A percentile compares a stretch with the other conserved stretches of the same genome.
Conservation (phyloP, 139 green algal genomes). For the Nannochloris sp. region DNA sequence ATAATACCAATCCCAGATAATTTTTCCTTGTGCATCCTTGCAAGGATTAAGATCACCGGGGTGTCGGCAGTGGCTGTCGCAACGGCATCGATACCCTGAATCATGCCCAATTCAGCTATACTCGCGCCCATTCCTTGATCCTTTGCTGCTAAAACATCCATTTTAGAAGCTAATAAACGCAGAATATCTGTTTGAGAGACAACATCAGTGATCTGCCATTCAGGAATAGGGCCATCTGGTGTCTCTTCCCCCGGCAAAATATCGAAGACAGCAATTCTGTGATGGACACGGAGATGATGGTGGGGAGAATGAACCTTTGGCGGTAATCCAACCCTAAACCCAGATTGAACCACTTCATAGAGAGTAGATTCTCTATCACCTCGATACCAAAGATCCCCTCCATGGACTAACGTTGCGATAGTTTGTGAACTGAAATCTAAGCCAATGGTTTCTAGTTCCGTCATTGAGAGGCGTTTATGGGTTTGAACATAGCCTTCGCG, state of each 20-base stretch:
- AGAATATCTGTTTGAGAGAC: background rate
- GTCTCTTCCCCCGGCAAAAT: slow-evolving; percentile 29
- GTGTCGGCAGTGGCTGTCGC: slow-evolving; percentile 4
- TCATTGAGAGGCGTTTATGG: slow-evolving; percentile 23
- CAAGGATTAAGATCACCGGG: slow-evolving; percentile 12
- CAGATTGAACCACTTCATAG: slow-evolving; percentile 16
- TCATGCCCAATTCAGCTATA: slow-evolving; percentile 12
- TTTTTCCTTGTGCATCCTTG: slow-evolving; percentile 8
- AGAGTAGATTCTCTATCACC: slow-evolving; percentile 17
- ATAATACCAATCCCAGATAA: slow-evolving; percentile 17
- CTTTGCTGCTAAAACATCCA: background rate
- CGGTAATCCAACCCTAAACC: slow-evolving; percentile 14
- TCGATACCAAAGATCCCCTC: slow-evolving; percentile 29
- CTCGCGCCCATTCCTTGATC: slow-evolving; percentile 1
- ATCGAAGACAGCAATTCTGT: slow-evolving; percentile 27
- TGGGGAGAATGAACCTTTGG: slow-evolving; percentile 11
- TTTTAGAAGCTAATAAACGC: slow-evolving; percentile 10
- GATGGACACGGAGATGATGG: slow-evolving; percentile 22
- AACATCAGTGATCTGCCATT: slow-evolving; percentile 30
- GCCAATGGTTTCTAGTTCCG: slow-evolving; percentile 23
- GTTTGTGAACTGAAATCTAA: slow-evolving; percentile 9
- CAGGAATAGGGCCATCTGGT: slow-evolving; percentile 19
- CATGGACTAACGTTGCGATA: slow-evolving; percentile 16
- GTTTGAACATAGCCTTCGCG: slow-evolving; percentile 8
- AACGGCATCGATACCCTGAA: slow-evolving; percentile 2